Base-by-base conservation (phyloP, 2,329 filamentous ascomycete genomes). In the Blastomyces parvus region DNA sequence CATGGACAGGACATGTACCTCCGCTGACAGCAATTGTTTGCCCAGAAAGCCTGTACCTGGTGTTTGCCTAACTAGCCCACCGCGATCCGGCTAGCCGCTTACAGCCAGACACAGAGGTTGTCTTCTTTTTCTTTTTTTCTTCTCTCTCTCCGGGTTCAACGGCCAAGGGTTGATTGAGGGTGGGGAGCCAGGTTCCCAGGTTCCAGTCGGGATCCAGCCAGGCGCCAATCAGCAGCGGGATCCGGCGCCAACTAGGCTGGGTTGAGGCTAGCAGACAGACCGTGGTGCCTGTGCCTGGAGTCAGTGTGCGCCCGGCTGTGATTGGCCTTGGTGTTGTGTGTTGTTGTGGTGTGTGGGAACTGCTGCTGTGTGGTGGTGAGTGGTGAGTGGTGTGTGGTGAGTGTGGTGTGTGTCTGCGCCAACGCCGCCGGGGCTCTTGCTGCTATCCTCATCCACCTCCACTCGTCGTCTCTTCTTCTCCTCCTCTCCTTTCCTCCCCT, bases 401-500 rank as follows among this genome's bases (percentile, higher is more conserved):
- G 38, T 9, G 9, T 6, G 8, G 38, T 9, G 38, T 11, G 38
- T 38, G 36, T n/a, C n/a, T n/a, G n/a, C n/a, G n/a, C n/a, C n/a
- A n/a, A n/a, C n/a, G n/a, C n/a, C n/a, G n/a, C n/a, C n/a, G n/a
- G n/a, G n/a, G n/a, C n/a, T n/a, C n/a, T n/a, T 38, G 36, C 7
- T 59, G 19, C 13, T 58, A n/a, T n/a, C n/a, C n/a, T n/a, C n/a
- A n/a, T n/a, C n/a, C 60, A 46, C 30, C 46, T 44, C 44, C 25
- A 33, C 48, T n/a, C n/a, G n/a, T n/a, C n/a, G n/a, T 61, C 56
- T 61, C 62, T 58, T 60, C 53, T 61, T 9, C 48, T 61, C 61
- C 60, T n/a, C n/a, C 65, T 64, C 62, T 61, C 68, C 65, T 63
- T 62, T 64, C 61, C 63, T 64, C 62, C 58, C 59, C 36, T 65